A percentile compares a stretch with the other conserved stretches of the same genome.
These are phyloP conservation scores for Cladosporium halotolerans DNA, from an alignment of 2,329 filamentous ascomycete species.

Conservation along the genomic window DNA sequence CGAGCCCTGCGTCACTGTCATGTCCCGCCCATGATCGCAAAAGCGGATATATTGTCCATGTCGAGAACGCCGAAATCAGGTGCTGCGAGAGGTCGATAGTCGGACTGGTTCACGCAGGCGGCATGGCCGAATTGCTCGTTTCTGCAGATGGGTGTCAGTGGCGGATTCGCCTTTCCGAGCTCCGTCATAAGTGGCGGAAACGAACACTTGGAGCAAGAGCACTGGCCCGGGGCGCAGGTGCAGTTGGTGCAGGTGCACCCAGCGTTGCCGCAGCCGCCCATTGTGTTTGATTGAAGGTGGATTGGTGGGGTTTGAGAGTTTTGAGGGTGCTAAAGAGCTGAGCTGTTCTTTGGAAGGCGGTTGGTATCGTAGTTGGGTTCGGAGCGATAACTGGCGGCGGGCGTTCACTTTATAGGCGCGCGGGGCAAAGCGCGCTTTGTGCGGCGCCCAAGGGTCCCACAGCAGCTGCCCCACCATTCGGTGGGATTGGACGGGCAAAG, in stretches of 20 bases:
- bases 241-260: slow-evolving; percentile 27
- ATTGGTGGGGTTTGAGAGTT: slow-evolving; percentile 4
- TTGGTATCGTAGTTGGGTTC: too few relatives aligned
- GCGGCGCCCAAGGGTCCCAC: too few relatives aligned
- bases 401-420: too few relatives aligned
- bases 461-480: neutral
- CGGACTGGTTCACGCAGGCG: neutral
- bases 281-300: slow-evolving; percentile 17
- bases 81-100: neutral
- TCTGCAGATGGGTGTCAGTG: slow-evolving; percentile 10
- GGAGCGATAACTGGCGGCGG: too few relatives aligned
- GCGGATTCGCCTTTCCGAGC: neutral
- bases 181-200: neutral
- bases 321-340: neutral
- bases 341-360: neutral
- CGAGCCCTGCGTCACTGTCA: neutral
- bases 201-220: slow-evolving; percentile 22
- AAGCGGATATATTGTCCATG: neutral
- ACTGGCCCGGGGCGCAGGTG: slow-evolving; percentile 25
- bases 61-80: neutral
- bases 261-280: slow-evolving; percentile 30
- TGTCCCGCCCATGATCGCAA: neutral
- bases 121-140: neutral
- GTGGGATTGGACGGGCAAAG: too few relatives aligned
- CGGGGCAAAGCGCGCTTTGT: too few relatives aligned